Conservation (phyloP, 2,329 filamentous ascomycete genomes). For the Coniosporium tulheliwenetii region DNA sequence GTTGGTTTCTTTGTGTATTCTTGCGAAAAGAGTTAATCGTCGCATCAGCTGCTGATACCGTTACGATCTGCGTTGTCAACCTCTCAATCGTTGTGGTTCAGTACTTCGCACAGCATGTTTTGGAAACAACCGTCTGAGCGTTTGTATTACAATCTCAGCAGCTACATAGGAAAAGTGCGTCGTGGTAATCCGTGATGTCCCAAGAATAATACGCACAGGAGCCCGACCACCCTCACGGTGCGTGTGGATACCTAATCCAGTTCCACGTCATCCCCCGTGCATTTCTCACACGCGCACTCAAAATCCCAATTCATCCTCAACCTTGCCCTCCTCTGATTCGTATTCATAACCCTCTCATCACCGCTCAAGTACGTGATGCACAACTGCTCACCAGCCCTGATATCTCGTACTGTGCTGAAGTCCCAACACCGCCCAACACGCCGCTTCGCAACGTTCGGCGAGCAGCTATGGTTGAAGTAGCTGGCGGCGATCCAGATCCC, state of each 20-base stretch:
- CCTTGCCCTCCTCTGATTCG: slow-evolving; percentile 18
- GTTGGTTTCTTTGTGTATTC: background rate
- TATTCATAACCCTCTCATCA: slow-evolving; percentile 24
- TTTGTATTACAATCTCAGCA: too few species aligned
- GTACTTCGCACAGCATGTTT: too few species aligned
- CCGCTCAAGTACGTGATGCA: slow-evolving; percentile 33
- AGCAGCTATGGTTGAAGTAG: slow-evolving; percentile 34
- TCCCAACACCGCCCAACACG: slow-evolving; percentile 24
- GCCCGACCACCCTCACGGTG: too few species aligned
- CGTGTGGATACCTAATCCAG: too few species aligned
- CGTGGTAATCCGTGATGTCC: too few species aligned
- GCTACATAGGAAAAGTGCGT: too few species aligned
- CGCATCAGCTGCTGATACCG: too few species aligned
- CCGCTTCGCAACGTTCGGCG: slow-evolving; percentile 26
- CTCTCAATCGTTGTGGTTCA: too few species aligned
- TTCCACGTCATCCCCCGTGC: slow-evolving; percentile 6
- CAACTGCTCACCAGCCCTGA: slow-evolving; percentile 24
- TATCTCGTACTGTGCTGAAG: slow-evolving; percentile 20
- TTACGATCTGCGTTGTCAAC: too few species aligned
- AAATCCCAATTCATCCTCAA: slow-evolving; percentile 29
- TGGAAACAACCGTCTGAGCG: too few species aligned
- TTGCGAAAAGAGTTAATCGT: too few species aligned
- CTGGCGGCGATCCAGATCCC: slow-evolving; percentile 29
- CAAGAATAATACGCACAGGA: too few species aligned
- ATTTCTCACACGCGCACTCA: slow-evolving; percentile 25